Evolutionary conservation across 495 filamentous ascomycete species (phyloP).

Genomic region (Aspergillus baeticus): DNA sequence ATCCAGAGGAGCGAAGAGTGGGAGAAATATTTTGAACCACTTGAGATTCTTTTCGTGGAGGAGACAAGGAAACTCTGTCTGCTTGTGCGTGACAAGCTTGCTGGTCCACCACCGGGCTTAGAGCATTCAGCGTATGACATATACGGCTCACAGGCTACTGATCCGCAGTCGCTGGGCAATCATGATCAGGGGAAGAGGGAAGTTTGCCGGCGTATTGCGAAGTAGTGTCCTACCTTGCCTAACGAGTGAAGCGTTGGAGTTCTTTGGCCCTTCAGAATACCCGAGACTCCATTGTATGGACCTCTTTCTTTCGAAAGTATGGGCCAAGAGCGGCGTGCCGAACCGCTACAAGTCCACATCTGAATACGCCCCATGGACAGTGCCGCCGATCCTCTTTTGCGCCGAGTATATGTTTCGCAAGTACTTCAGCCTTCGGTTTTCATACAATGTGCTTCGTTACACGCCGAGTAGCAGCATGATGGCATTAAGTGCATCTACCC

Average conservation of each 20-base stretch:
- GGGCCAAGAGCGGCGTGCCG: background rate
- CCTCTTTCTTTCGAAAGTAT: background rate
- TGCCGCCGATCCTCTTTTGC: background rate
- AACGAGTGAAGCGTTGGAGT: background rate
- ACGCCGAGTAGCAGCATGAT: no score
- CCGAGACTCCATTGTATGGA: constrained; percentile 4
- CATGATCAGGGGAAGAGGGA: no score
- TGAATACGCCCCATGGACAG: background rate
- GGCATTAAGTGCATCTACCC: background rate
- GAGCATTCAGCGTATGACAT: background rate
- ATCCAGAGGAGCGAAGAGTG: background rate
- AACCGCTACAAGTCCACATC: background rate
- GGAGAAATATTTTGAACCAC: background rate
- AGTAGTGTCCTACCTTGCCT: background rate
- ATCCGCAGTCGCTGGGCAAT: background rate
- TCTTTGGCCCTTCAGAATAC: background rate
- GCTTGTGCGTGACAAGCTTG: no score
- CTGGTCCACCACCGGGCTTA: background rate
- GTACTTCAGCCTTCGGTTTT: constrained; percentile 5
- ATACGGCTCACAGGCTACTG: background rate
- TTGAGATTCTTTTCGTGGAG: constrained; percentile 1
- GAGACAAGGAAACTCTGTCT: constrained; percentile 5
- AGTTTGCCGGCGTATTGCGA: no score
- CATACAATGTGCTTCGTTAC: no score
- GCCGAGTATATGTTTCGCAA: constrained; percentile 10